phyloP scores from a whole-genome alignment of 73 alveolate species.

The Paraurostyla sp. region DNA sequence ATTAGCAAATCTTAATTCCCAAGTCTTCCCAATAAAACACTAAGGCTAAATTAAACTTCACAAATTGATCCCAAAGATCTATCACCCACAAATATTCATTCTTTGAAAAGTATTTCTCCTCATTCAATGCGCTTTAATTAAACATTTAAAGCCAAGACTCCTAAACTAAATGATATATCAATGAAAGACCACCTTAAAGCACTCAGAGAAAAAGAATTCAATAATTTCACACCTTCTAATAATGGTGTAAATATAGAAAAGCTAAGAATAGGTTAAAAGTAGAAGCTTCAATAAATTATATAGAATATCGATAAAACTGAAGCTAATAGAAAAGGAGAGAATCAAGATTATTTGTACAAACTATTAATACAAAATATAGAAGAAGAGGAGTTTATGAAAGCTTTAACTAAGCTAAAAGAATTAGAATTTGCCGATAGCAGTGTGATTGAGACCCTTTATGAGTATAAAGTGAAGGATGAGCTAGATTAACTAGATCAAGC shows the following conservation, averaged over 20 bases:
- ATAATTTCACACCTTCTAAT: neutral
- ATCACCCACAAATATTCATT: no score
- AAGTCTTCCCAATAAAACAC: no score
- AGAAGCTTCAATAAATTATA: neutral
- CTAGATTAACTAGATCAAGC: slow-evolving; percentile 26
- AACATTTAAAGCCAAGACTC: no score
- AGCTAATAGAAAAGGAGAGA: neutral
- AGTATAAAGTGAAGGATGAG: slow-evolving; percentile 37
- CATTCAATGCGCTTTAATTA: no score
- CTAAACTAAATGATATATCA: no score
- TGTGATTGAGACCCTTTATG: slow-evolving; percentile 1
- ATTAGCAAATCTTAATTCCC: no score
- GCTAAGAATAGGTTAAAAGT: neutral
- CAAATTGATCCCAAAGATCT: no score
- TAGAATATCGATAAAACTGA: neutral
- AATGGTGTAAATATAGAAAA: neutral
- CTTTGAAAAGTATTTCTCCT: no score
- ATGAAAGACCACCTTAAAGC: neutral
- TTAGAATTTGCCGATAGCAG: slow-evolving; percentile 26
- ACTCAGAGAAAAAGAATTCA: neutral
- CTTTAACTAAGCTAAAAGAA: slow-evolving; percentile 5
- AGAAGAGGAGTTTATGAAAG: slow-evolving; percentile 28
- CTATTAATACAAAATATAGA: neutral
- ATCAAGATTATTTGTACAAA: neutral
- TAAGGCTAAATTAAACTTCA: no score